Evolutionary conservation across 805 yeast genomes (phyloP).

Genomic region (Nakazawaea ishiwadae): DNA sequence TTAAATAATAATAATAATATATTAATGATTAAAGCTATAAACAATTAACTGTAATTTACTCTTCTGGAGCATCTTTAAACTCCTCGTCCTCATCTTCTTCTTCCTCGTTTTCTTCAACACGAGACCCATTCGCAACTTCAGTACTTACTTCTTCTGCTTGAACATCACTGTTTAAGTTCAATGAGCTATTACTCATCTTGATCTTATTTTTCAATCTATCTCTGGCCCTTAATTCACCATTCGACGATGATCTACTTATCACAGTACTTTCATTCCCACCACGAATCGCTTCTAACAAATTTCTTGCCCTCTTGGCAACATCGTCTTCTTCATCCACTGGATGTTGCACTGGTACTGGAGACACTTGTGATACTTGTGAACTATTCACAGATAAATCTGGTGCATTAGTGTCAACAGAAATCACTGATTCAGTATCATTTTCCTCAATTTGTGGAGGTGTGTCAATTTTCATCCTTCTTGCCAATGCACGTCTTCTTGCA

Average conservation of each 20-base stretch:
- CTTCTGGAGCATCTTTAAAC: conserved; percentile 6
- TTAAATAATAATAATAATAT: neutral
- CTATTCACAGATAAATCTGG: conserved; percentile 36
- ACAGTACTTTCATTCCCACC: neutral
- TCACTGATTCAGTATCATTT: conserved; percentile 7
- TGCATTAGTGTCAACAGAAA: neutral
- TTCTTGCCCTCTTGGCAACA: conserved; percentile 10
- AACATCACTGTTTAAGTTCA: conserved; percentile 5
- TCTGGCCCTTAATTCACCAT: conserved; percentile 8
- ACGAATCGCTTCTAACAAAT: conserved; percentile 8
- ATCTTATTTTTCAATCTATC: conserved; percentile 8
- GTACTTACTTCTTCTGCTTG: conserved; percentile 1
- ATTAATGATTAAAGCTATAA: conserved; percentile 2
- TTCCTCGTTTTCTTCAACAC: conserved; percentile 4
- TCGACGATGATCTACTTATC: conserved; percentile 7
- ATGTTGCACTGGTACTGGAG: neutral
- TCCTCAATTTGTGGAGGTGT: conserved; percentile 11
- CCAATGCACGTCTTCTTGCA: conserved; percentile 76
- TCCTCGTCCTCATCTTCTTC: conserved; percentile 6
- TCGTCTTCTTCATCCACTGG: conserved; percentile 9
- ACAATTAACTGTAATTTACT: no score
- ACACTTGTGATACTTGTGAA: conserved; percentile 1
- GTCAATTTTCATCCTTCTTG: conserved; percentile 37
- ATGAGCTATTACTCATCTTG: conserved; percentile 10
- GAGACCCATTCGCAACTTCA: conserved; percentile 2